Conservation (phyloP, 257 asterid species). For the Nicotiana knightiana region DNA sequence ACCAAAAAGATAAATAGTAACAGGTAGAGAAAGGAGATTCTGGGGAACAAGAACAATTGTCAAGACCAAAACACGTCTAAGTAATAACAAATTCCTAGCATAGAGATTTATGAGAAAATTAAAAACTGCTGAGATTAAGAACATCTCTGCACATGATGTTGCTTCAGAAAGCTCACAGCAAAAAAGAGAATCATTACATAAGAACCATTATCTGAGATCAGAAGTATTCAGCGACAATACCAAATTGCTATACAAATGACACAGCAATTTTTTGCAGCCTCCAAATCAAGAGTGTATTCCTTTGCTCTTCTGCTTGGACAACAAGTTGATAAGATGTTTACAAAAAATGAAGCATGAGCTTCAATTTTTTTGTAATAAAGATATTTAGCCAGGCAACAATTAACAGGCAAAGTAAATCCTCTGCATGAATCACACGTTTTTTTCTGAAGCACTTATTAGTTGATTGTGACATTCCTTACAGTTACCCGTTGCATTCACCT, state of each 20-base stretch:
- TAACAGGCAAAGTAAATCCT: background rate
- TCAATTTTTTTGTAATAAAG: background rate
- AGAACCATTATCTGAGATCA: background rate
- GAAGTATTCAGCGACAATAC: background rate
- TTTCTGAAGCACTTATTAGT: background rate
- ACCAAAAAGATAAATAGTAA: background rate
- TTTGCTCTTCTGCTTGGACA: background rate
- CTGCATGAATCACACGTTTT: background rate
- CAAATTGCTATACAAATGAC: background rate
- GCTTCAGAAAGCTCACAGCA: background rate
- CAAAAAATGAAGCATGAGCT: background rate
- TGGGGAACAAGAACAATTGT: background rate
- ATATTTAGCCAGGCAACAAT: background rate
- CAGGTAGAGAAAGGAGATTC: background rate
- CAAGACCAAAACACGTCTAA: background rate
- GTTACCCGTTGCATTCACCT: background rate
- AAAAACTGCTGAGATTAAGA: background rate
- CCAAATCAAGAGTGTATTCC: background rate
- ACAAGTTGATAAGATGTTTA: background rate
- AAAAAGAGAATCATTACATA: background rate
- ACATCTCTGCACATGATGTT: slow-evolving; percentile 4
- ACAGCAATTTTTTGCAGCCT: background rate
- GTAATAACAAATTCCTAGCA: background rate
- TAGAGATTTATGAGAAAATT: background rate
- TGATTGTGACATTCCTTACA: background rate